Evolutionary conservation across 306 rosid species (phyloP).

Genomic region (Rubus parviflorus): DNA sequence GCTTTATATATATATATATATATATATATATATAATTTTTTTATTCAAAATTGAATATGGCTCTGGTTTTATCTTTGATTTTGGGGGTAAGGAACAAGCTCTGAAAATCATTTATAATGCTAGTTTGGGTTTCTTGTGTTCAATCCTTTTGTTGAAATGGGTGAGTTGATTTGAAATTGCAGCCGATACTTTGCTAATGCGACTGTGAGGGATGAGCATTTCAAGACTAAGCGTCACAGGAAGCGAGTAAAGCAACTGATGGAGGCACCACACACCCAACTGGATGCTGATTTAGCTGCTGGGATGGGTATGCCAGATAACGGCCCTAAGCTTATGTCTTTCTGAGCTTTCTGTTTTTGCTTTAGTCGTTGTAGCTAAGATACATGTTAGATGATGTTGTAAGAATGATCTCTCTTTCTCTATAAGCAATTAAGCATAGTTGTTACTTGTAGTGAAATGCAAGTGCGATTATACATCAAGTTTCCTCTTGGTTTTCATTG

Average conservation of each 20-base stretch:
- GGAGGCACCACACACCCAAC: conserved; percentile 93
- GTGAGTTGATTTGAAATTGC: conserved; percentile 23
- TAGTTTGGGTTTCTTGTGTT: neutral
- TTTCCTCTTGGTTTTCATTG: neutral
- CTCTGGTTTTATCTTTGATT: neutral
- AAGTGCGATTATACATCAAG: neutral
- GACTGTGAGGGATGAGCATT: conserved; percentile 84
- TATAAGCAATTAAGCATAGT: neutral
- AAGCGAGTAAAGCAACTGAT: conserved; percentile 66
- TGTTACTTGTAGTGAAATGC: neutral
- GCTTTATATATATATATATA: too few species aligned
- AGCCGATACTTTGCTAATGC: conserved; percentile 86
- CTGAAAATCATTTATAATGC: neutral
- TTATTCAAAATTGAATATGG: neutral
- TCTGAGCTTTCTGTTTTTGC: conserved; percentile 4
- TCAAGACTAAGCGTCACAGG: conserved; percentile 86
- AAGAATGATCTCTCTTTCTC: neutral
- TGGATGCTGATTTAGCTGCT: conserved; percentile 87
- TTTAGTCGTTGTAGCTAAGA: conserved; percentile 1
- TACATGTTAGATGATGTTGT: conserved; percentile 15
- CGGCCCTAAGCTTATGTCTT: conserved; percentile 84
- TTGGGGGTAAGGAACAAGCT: neutral
- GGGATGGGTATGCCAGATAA: conserved; percentile 99
- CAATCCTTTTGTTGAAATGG: neutral
- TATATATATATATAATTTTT: too few species aligned